phyloP scores from a whole-genome alignment of 352 stramenopile species.

The Globisporangium lucens region DNA sequence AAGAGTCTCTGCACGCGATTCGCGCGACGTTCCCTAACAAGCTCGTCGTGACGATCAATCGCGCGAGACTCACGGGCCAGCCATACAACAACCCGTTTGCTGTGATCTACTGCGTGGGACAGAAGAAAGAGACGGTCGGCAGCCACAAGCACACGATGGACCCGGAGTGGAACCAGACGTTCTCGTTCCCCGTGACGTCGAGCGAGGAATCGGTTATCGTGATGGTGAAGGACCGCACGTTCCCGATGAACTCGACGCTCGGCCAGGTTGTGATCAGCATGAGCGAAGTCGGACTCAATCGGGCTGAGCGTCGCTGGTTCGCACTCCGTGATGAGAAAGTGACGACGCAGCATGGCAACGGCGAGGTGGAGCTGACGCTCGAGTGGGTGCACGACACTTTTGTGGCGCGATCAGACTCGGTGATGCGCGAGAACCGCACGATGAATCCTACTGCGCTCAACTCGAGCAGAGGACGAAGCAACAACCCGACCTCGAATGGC shows the following conservation, averaged over 20 bases:
- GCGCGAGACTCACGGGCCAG: constrained; percentile 74
- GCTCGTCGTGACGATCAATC: constrained; percentile 87
- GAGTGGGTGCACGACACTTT: constrained; percentile 90
- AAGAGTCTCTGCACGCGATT: constrained; percentile 73
- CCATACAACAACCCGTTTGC: constrained; percentile 88
- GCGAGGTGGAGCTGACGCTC: constrained; percentile 85
- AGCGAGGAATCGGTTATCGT: constrained; percentile 66
- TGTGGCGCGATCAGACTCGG: constrained; percentile 83
- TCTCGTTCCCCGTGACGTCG: constrained; percentile 83
- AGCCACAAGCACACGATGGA: constrained; percentile 90
- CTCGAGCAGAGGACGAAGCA: constrained; percentile 18
- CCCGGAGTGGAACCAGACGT: constrained; percentile 88
- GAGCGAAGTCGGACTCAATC: constrained; percentile 79
- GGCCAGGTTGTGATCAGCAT: constrained; percentile 74
- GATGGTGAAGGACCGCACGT: constrained; percentile 69
- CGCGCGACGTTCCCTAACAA: constrained; percentile 87
- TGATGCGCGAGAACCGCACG: constrained; percentile 68
- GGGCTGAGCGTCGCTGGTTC: constrained; percentile 78
- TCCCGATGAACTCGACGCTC: constrained; percentile 74
- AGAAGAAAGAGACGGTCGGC: constrained; percentile 87
- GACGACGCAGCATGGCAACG: constrained; percentile 58
- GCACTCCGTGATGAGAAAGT: constrained; percentile 72
- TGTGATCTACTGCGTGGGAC: constrained; percentile 69
- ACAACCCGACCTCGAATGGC: constrained; percentile 18
- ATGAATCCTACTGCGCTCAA: constrained; percentile 12